phyloP scores from a whole-genome alignment of 2,329 filamentous ascomycete genomes.

The Penicillium verrucosum region DNA sequence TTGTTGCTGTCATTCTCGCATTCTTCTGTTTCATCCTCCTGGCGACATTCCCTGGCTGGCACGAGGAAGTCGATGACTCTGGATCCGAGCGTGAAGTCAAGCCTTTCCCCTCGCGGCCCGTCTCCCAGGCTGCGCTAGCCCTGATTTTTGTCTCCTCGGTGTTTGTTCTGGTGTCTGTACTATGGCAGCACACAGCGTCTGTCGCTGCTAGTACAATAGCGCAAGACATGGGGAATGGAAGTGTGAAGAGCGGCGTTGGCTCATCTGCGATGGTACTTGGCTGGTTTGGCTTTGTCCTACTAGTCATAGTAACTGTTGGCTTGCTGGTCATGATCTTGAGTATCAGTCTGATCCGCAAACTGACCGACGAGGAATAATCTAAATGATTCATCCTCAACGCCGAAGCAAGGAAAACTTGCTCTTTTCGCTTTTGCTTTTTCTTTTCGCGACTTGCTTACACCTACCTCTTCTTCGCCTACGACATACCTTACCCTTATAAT shows the following conservation, averaged over 20 bases:
- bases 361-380: constrained; percentile 44
- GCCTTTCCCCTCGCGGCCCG: constrained; percentile 85
- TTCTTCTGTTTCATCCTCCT: constrained; percentile 94
- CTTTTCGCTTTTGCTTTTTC: constrained; percentile 9
- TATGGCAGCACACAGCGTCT: constrained; percentile 78
- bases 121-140: constrained; percentile 87
- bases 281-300: constrained; percentile 91
- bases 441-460: constrained; percentile 10
- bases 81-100: constrained; percentile 88
- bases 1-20: constrained; percentile 95
- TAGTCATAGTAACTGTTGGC: constrained; percentile 94
- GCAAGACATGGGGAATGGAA: constrained; percentile 87
- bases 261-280: constrained; percentile 94
- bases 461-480: constrained; percentile 7
- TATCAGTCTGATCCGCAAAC: constrained; percentile 71
- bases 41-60: constrained; percentile 96
- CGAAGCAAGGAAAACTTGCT: background rate
- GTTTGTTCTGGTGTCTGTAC: constrained; percentile 63
- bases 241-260: constrained; percentile 82
- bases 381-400: background rate
- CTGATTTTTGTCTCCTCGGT: constrained; percentile 75
- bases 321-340: constrained; percentile 94
- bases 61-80: constrained; percentile 77
- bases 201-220: constrained; percentile 92
- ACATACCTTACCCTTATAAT: constrained; percentile 15